Evolutionary conservation across 164 flowering plant species (phyloP).

Genomic region (Nelumbo lutea): DNA sequence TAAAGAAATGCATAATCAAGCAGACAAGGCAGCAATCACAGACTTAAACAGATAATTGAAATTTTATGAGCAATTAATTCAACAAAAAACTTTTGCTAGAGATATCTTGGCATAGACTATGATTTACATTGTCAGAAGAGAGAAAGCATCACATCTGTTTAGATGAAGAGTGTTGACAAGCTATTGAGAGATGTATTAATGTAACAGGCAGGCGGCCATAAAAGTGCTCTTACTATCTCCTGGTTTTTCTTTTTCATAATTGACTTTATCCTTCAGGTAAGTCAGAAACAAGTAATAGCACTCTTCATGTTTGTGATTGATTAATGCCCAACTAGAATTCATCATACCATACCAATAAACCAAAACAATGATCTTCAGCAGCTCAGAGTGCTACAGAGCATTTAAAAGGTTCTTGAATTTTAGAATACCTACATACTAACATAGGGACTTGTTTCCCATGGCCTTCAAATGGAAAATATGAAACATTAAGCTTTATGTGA

Average conservation of each 20-base stretch:
- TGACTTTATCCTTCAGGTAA: not conserved
- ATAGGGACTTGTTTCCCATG: not conserved
- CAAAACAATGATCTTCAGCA: not conserved
- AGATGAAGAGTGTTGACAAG: not conserved
- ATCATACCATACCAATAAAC: not conserved
- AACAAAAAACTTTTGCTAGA: not conserved
- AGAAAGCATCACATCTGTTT: not conserved
- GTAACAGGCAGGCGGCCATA: not conserved
- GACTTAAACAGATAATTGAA: no score
- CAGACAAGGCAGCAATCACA: no score
- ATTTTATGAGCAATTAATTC: no score
- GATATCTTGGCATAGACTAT: not conserved
- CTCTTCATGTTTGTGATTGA: not conserved
- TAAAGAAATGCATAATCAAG: no score
- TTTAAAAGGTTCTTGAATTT: not conserved
- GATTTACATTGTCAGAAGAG: not conserved
- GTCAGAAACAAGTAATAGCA: not conserved
- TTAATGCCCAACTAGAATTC: not conserved
- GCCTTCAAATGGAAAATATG: not conserved
- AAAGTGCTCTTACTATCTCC: not conserved
- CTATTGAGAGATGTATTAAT: not conserved
- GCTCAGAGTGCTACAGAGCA: not conserved
- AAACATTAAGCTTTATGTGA: not conserved
- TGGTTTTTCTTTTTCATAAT: not conserved
- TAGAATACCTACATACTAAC: not conserved